Percentiles rank a stretch among this genome's conserved stretches.
Conservation (phyloP, 345 rosid genomes). For the Syzygium aromaticum region DNA sequence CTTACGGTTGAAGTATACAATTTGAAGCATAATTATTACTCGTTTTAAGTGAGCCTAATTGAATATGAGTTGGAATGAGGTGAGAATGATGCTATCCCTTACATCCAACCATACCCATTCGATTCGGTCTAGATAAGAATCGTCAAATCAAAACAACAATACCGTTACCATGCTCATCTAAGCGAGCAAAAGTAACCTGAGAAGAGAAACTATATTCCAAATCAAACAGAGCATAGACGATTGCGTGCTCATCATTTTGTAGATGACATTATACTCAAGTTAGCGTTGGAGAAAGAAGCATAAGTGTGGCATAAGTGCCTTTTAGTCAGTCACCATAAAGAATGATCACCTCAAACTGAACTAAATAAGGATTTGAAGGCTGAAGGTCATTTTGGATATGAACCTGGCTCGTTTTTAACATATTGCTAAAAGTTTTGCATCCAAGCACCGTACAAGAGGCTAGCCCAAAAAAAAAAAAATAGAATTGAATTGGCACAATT, state of each 20-base stretch:
- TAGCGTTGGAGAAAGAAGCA: not conserved
- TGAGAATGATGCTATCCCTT: not conserved
- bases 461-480: not conserved
- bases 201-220: not conserved
- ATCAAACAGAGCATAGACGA: not conserved
- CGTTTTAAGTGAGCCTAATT: not conserved
- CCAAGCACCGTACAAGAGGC: not conserved
- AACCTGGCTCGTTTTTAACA: not conserved
- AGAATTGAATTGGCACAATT: too few species aligned
- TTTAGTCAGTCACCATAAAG: not conserved
- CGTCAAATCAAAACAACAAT: not conserved
- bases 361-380: not conserved
- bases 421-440: not conserved
- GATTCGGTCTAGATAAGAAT: not conserved
- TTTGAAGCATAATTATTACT: not conserved
- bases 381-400: not conserved
- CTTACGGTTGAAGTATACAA: not conserved
- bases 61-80: not conserved
- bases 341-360: not conserved
- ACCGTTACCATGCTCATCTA: not conserved
- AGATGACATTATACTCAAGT: not conserved
- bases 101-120: not conserved
- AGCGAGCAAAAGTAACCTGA: fast-evolving
- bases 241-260: not conserved
- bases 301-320: not conserved